Conservation (phyloP, 2,329 filamentous ascomycete species). For the Penicillium sp. region DNA sequence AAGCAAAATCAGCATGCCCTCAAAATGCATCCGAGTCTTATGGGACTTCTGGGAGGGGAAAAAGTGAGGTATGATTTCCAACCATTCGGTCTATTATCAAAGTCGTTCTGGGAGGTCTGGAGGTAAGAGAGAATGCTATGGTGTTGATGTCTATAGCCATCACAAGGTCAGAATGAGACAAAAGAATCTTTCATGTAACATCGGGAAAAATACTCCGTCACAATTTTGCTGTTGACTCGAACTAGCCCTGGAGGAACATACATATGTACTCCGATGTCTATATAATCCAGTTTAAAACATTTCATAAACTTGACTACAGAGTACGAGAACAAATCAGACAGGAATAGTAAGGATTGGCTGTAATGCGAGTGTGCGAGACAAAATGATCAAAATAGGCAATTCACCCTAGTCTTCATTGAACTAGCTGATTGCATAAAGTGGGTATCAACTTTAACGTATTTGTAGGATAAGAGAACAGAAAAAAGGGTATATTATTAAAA, state of each 20-base stretch:
- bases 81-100: not conserved
- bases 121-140: not conserved
- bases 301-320: not conserved
- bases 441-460: slow-evolving; percentile 3
- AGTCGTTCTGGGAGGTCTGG: not conserved
- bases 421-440: slow-evolving; percentile 4
- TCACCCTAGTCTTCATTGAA: slow-evolving; percentile 6
- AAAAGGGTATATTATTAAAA: slow-evolving; percentile 8
- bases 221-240: not conserved
- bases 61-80: not conserved
- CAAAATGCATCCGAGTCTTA: not conserved
- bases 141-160: not conserved
- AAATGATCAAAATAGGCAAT: slow-evolving; percentile 2
- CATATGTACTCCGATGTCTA: not conserved
- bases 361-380: not conserved
- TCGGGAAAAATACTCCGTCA: slow-evolving; percentile 13
- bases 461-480: not conserved
- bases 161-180: not conserved
- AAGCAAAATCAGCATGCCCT: not conserved
- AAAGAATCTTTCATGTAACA: slow-evolving; percentile 7
- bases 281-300: not conserved
- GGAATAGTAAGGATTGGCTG: not conserved
- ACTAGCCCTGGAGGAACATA: not conserved
- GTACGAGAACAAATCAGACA: not conserved
- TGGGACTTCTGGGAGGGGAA: not conserved